Percentiles rank a stretch among this genome's conserved stretches.
Evolutionary conservation across 2,329 filamentous ascomycete genomes (phyloP).

Genomic region (Capronia epimyces): DNA sequence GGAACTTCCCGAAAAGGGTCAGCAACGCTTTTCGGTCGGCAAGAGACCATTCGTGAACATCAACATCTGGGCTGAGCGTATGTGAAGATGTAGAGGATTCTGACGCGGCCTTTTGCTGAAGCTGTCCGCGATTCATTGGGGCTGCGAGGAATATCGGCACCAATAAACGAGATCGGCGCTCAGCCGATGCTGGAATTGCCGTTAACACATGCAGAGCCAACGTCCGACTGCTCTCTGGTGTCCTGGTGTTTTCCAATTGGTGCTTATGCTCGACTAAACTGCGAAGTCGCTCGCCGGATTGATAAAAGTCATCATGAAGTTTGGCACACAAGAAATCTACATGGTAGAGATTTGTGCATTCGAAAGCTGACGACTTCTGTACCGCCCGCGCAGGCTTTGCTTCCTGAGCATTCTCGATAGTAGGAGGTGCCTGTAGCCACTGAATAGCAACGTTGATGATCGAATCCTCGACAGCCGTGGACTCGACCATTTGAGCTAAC

Average conservation of each 20-base stretch:
- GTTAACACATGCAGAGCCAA: conserved; percentile 76
- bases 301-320: conserved; percentile 50
- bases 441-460: conserved; percentile 68
- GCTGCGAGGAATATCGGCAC: conserved; percentile 83
- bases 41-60: conserved; percentile 40
- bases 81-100: conserved; percentile 24
- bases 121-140: conserved; percentile 34
- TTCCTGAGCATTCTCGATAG: neutral
- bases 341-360: conserved; percentile 69
- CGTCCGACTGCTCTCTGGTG: conserved; percentile 53
- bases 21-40: conserved; percentile 78
- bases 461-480: conserved; percentile 64
- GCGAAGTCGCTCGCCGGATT: conserved; percentile 55
- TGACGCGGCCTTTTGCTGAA: conserved; percentile 9
- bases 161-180: conserved; percentile 76
- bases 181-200: conserved; percentile 68
- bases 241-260: conserved; percentile 7
- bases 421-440: conserved; percentile 55
- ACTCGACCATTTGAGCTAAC: conserved; percentile 67
- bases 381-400: neutral
- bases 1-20: conserved; percentile 73
- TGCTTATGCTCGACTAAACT: conserved; percentile 53
- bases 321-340: conserved; percentile 51
- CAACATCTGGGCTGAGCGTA: conserved; percentile 27
- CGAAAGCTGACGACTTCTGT: conserved; percentile 56